Evolutionary conservation across 73 alveolate species (phyloP), one percentile per base, ranked within the genome.

Genomic region (Effrenium voratum): DNA sequence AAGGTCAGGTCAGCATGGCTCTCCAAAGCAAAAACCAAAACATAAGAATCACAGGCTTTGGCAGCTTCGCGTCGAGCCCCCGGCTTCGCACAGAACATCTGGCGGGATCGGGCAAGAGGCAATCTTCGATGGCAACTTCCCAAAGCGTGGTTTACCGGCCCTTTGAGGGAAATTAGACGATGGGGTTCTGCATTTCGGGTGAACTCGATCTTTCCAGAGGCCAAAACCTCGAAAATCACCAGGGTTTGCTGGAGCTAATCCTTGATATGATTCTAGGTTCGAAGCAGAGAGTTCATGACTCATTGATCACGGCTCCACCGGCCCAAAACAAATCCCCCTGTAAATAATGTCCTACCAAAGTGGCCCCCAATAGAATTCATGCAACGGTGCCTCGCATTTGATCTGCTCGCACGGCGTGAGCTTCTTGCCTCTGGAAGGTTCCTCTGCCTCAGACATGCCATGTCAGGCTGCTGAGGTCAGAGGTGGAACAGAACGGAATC

Each of bases 381-480:
- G 15, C 22, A 15, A 0, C 38, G 28, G 43, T 52, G 46, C 95
- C 95, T 87, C 95, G 70, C 95, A 87, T 43, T 87, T 87, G 83
- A 87, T 87, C 68, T 87, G 95, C 95, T 87, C 95, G 47, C 95
- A 87, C 3, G 95, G 66, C 19, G 95, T 87, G 68, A 87, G 95
- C 72, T 63, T 60, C 72, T 87, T 87, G 66, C 95, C 95, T 5
- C 95, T 66, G 10, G 95, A 60, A 68, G 95, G 95, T 70, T 87
- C 95, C 70, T 87, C 95, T 4, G 95, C 95, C 95, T 87, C n/a
- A n/a, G n/a, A n/a, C n/a, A n/a, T n/a, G n/a, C n/a, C n/a, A n/a
- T n/a, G n/a, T n/a, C n/a, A n/a, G n/a, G n/a, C n/a, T n/a, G n/a
- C n/a, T n/a, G n/a, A n/a, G n/a, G n/a, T n/a, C n/a, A n/a, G n/a